Percentiles rank a stretch among this genome's conserved stretches.
These are phyloP conservation scores for Vaccinium vitisidaea DNA, from an alignment of 148 eudicot species.

Conservation along the genomic window DNA sequence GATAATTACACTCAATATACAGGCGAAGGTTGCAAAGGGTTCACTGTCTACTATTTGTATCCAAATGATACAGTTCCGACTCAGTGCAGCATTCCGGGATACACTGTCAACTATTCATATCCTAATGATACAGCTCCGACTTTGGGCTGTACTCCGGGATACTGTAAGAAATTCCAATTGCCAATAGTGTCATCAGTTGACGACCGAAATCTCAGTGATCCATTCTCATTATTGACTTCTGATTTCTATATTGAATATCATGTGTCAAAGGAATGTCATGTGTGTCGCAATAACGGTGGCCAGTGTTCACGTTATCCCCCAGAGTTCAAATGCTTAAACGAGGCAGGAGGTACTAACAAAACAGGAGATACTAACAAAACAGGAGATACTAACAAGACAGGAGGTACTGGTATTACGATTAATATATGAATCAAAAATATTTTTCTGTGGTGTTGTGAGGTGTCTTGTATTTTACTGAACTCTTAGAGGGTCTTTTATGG, in stretches of 20 bases:
- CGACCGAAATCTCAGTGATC: background rate
- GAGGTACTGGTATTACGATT: background rate
- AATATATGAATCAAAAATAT: too few relatives aligned
- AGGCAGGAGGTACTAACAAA: too few relatives aligned
- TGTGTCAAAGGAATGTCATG: background rate
- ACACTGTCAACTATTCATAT: too few relatives aligned
- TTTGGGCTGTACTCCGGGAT: background rate
- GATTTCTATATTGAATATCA: background rate
- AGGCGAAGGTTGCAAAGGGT: background rate
- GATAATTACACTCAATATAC: too few relatives aligned
- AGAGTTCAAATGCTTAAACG: background rate
- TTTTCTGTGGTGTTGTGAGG: background rate
- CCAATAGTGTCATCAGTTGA: background rate
- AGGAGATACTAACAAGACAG: background rate
- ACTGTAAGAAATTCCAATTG: conserved; percentile 6
- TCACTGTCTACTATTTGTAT: conserved; percentile 4
- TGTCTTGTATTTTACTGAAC: too few relatives aligned
- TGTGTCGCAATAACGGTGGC: background rate
- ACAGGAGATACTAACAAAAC: too few relatives aligned
- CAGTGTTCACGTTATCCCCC: background rate
- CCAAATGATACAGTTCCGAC: background rate
- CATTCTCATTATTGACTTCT: background rate
- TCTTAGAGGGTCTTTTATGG: too few relatives aligned
- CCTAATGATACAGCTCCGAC: too few relatives aligned
- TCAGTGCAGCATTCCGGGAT: background rate